Percentiles rank a stretch among this genome's conserved stretches.
phyloP scores from a whole-genome alignment of 2,329 filamentous ascomycete genomes.

The Phoma herbarum region DNA sequence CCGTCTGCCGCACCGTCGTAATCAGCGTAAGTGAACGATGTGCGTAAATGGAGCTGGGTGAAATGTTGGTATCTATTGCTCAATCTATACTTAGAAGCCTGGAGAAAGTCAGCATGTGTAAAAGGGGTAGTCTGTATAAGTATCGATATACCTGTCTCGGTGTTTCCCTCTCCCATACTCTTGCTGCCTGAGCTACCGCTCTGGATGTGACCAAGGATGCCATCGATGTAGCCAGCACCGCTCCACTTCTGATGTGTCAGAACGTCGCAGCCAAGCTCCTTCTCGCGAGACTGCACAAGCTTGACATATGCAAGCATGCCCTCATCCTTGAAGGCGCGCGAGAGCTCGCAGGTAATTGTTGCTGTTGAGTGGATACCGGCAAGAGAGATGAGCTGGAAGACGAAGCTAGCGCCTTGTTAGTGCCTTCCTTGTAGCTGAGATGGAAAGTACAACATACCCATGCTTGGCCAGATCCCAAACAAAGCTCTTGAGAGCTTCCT shows the following conservation, averaged over 20 bases:
- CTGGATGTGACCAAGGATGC: constrained; percentile 87
- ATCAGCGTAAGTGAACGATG: not conserved
- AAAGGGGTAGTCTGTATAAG: no score
- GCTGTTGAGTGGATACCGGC: constrained; percentile 71
- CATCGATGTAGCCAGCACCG: constrained; percentile 80
- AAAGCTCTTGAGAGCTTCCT: constrained; percentile 84
- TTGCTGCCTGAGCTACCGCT: constrained; percentile 88
- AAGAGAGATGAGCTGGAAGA: constrained; percentile 70
- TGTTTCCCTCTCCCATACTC: constrained; percentile 96
- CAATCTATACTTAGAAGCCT: constrained; percentile 13
- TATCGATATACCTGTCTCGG: constrained; percentile 65
- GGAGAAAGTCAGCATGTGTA: not conserved
- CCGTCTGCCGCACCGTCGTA: not conserved
- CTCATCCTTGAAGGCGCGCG: constrained; percentile 82
- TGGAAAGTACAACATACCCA: constrained; percentile 68
- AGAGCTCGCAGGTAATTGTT: constrained; percentile 76
- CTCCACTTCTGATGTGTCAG: constrained; percentile 93
- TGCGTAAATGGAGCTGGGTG: not conserved
- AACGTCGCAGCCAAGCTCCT: constrained; percentile 91
- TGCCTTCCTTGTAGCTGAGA: constrained; percentile 41
- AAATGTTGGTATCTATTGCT: not conserved
- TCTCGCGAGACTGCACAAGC: constrained; percentile 86
- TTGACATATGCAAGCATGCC: constrained; percentile 99
- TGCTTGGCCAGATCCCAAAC: constrained; percentile 96
- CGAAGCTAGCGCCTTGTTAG: constrained; percentile 56